Conservation (phyloP, 2,329 filamentous ascomycete genomes). For the Teratosphaeria pseudoeucalypti region DNA sequence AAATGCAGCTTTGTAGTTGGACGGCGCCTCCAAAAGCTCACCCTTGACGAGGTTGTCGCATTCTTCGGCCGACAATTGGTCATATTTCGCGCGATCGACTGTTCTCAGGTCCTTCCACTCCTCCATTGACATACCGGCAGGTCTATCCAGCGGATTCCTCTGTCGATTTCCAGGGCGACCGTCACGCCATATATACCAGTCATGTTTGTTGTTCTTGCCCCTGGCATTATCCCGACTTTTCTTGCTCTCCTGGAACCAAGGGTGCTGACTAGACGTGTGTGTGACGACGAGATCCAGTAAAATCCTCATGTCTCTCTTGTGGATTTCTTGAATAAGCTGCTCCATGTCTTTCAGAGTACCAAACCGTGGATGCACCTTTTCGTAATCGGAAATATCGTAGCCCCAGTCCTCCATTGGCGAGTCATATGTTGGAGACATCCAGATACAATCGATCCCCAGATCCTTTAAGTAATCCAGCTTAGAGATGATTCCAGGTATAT, state of each 20-base stretch:
- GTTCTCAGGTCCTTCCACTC: neutral
- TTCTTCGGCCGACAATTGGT: neutral
- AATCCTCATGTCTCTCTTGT: constrained; percentile 36
- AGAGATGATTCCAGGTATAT: constrained; percentile 38
- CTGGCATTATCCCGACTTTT: constrained; percentile 23
- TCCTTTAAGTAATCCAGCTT: constrained; percentile 54
- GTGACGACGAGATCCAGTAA: constrained; percentile 30
- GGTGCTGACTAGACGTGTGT: constrained; percentile 36
- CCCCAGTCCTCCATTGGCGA: constrained; percentile 45
- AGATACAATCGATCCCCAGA: constrained; percentile 54
- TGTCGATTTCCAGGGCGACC: neutral
- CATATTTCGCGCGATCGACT: neutral
- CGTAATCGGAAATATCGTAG: constrained; percentile 40
- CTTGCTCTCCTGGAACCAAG: constrained; percentile 48
- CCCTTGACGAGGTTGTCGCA: neutral
- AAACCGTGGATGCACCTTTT: constrained; percentile 36
- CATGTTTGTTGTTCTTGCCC: constrained; percentile 41
- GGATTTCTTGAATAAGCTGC: constrained; percentile 31
- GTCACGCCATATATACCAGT: constrained; percentile 54
- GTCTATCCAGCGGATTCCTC: neutral
- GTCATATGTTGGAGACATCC: constrained; percentile 52
- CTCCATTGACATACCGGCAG: neutral
- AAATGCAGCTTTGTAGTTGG: constrained; percentile 63
- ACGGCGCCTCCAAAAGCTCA: constrained; percentile 37
- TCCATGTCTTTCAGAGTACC: constrained; percentile 39